A percentile compares a stretch with the other conserved stretches of the same genome.
Conservation (phyloP, 495 filamentous ascomycete genomes). For the Platismatia glauca region DNA sequence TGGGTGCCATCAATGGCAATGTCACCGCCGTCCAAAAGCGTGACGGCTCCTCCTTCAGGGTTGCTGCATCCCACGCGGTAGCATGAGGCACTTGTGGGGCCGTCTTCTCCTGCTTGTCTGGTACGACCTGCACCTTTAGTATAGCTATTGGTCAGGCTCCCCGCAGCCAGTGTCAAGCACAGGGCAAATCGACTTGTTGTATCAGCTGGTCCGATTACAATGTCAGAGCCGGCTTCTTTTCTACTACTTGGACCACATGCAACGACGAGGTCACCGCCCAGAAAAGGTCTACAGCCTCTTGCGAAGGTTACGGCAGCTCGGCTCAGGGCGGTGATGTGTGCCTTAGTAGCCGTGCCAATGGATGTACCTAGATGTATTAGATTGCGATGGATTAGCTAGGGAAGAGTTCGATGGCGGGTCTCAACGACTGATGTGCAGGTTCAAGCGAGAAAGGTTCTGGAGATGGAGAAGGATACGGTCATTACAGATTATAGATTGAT, state of each 20-base stretch:
- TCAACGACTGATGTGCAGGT: constrained; percentile 10
- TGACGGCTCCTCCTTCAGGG: background rate
- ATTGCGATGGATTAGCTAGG: background rate
- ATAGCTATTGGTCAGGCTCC: background rate
- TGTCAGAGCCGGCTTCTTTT: constrained; percentile 6
- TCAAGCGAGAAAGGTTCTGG: background rate
- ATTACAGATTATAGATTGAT: too few relatives aligned
- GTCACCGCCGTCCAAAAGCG: constrained; percentile 6
- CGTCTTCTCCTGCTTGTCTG: background rate
- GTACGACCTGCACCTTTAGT: background rate
- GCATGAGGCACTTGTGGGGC: background rate
- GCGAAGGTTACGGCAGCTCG: constrained; percentile 7
- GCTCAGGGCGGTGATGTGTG: constrained; percentile 11
- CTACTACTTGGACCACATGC: background rate
- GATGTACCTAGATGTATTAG: constrained; percentile 1
- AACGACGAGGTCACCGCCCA: background rate
- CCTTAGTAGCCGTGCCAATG: constrained; percentile 4
- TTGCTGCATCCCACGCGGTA: background rate
- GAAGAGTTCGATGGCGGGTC: background rate
- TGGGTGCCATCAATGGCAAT: constrained; percentile 5
- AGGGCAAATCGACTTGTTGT: background rate
- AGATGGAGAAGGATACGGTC: too few relatives aligned
- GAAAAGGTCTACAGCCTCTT: background rate
- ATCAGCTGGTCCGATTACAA: constrained; percentile 13
- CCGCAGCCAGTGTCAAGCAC: constrained; percentile 1